Base-by-base conservation (phyloP, 192 early-diverging fungal genomes). In the Pilobolus umbonatus region DNA sequence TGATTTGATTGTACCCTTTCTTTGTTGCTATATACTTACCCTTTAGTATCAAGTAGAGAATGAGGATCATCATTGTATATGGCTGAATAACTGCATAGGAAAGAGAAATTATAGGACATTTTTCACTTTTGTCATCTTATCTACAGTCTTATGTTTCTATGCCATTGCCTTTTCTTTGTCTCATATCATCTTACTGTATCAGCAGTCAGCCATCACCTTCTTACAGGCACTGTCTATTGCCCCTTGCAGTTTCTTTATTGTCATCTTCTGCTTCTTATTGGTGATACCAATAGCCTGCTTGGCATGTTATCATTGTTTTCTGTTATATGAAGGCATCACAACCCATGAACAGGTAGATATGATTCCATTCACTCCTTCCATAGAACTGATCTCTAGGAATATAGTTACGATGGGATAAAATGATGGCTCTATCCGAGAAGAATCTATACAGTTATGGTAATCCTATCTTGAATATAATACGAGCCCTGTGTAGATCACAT, bases 11-110 rank as follows among this genome's bases (percentile, higher is more conserved):
- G 6, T 32, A 25, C 7, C 11, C 9, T 42, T 55, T 11, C 17
- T 30, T 40, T 7, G 25, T 14, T 46, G 29, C 38, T 57, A 26
- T 54, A 30, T 44, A n/a, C 34, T 50, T 29, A 36, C 35, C 21
- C 9, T 15, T 55, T 47, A 29, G 32, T 57, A n/a, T 32, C 19
- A 40, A 55, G 12, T 51, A 83, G 88, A 89, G 64, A 82, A 85
- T 56, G 82, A 85, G 54, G 89, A 92, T 72, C 89, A 93, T 58
- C 91, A 98, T 68, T 98, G 95, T 66, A 87, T 92, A 24, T 98
- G 94, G 94, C 86, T 91, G 7, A 91, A 88, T 62, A 95, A 91
- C 71, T 96, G 94, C 69, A 82, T 98, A 43, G 95, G 95, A 4
- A 80, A 80, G 30, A 72, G 87, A 53, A 90, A 90, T 70, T 90